phyloP scores from a whole-genome alignment of 305 asterid species.

The Fraxinus dipetala region DNA sequence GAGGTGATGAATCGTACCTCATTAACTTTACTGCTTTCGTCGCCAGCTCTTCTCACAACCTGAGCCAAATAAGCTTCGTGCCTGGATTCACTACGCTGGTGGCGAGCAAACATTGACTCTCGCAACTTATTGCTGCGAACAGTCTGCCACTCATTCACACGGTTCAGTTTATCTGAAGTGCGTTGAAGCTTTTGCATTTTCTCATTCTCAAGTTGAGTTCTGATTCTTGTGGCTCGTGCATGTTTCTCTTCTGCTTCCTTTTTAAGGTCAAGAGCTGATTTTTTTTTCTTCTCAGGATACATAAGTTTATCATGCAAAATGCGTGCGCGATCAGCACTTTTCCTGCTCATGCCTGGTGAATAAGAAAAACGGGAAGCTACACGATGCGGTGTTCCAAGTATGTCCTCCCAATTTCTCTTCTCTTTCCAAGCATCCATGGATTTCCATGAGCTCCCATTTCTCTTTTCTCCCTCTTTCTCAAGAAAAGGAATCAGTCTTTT shows the following conservation, averaged over 20 bases:
- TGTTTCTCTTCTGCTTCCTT: slow-evolving; percentile 96
- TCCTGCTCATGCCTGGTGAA: slow-evolving; percentile 88
- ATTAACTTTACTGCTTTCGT: slow-evolving; percentile 94
- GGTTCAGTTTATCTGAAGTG: slow-evolving; percentile 85
- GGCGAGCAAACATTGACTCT: slow-evolving; percentile 90
- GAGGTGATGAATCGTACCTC: slow-evolving; percentile 98
- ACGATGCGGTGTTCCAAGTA: slow-evolving; percentile 78
- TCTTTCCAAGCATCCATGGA: slow-evolving; percentile 99
- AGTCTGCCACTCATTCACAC: slow-evolving; percentile 91
- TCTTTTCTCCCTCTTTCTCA: slow-evolving; percentile 75
- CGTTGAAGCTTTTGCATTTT: slow-evolving; percentile 93
- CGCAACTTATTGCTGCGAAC: slow-evolving; percentile 86
- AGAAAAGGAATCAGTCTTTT: slow-evolving; percentile 44
- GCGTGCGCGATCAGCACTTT: slow-evolving; percentile 79
- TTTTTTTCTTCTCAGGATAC: slow-evolving; percentile 98
- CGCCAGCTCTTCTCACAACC: slow-evolving; percentile 97
- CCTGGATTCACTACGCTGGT: slow-evolving; percentile 83
- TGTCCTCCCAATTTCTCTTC: slow-evolving; percentile 95
- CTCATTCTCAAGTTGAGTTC: slow-evolving; percentile 92
- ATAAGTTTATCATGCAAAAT: slow-evolving; percentile 90
- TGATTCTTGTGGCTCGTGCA: slow-evolving; percentile 94
- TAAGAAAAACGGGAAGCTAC: slow-evolving; percentile 84
- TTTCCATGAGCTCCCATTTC: slow-evolving; percentile 54
- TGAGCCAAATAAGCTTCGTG: slow-evolving; percentile 92
- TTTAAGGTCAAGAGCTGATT: slow-evolving; percentile 75